Evolutionary conservation across 768 basidiomycete genomes (phyloP).

Genomic region (Boletus rex-veris): DNA sequence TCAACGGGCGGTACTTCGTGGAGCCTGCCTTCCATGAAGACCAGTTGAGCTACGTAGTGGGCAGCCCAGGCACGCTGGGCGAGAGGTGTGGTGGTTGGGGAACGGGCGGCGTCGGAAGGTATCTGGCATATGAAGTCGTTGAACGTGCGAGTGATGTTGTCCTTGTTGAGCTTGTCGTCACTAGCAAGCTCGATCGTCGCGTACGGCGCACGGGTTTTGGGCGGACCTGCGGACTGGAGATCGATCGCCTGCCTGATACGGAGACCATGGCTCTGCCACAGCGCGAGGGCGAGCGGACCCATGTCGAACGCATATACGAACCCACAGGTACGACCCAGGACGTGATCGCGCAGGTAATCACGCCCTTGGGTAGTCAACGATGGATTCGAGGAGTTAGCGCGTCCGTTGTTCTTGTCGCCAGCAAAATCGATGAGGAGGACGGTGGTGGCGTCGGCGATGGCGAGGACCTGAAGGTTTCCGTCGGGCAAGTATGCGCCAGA

Average conservation of each 20-base stretch:
- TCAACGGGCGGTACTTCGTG: slow-evolving; percentile 23
- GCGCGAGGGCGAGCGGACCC: slow-evolving; percentile 27
- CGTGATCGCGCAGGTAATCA: slow-evolving; percentile 28
- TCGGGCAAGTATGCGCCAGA: slow-evolving; percentile 23
- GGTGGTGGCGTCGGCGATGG: slow-evolving; percentile 26
- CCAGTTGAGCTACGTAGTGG: slow-evolving; percentile 28
- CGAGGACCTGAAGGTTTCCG: slow-evolving; percentile 25
- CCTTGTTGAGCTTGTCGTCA: slow-evolving; percentile 1
- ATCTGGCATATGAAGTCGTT: slow-evolving; percentile 1
- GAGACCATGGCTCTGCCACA: slow-evolving; percentile 31
- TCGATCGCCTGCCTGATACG: slow-evolving; percentile 35
- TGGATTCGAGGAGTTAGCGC: slow-evolving; percentile 22
- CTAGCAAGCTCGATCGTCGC: slow-evolving; percentile 17
- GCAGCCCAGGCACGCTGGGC: slow-evolving; percentile 32
- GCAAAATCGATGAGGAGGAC: slow-evolving; percentile 28
- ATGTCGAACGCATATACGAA: slow-evolving; percentile 32
- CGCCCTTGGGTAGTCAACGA: slow-evolving; percentile 18
- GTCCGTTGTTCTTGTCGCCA: slow-evolving; percentile 32
- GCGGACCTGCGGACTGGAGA: slow-evolving; percentile 21
- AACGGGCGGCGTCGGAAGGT: background rate
- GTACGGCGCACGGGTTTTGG: slow-evolving; percentile 17
- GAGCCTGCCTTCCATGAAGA: slow-evolving; percentile 20
- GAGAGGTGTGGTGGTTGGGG: slow-evolving; percentile 15
- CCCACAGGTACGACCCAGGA: slow-evolving; percentile 27
- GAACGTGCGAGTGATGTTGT: slow-evolving; percentile 20